Percentiles rank a stretch among this genome's conserved stretches.
These are phyloP conservation scores for Pulveroboletus frians DNA, from an alignment of 768 basidiomycete species.

Conservation along the genomic window DNA sequence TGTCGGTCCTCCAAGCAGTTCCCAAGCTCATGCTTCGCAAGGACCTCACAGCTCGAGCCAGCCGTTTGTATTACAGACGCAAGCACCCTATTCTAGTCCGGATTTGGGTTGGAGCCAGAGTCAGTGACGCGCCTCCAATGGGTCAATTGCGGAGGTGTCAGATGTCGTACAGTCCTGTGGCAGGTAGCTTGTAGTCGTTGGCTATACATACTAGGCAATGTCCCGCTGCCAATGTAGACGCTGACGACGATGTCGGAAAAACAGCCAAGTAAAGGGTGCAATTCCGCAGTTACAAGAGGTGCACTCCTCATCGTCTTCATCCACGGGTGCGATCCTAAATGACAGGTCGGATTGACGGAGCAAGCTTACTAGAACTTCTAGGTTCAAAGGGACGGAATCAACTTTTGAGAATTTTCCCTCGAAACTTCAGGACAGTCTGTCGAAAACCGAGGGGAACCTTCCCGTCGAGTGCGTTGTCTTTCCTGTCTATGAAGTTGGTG, in stretches of 20 bases:
- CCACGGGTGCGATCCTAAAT: slow-evolving; percentile 53
- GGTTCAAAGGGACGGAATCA: slow-evolving; percentile 58
- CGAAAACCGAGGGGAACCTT: slow-evolving; percentile 53
- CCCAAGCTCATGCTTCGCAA: slow-evolving; percentile 5
- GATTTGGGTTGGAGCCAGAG: slow-evolving; percentile 25
- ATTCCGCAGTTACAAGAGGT: slow-evolving; percentile 29
- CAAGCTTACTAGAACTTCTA: slow-evolving; percentile 15
- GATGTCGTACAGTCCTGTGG: not conserved
- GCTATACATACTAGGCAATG: slow-evolving; percentile 7
- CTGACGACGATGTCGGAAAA: slow-evolving; percentile 2
- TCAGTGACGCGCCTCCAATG: slow-evolving; percentile 13
- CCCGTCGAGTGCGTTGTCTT: slow-evolving; percentile 75
- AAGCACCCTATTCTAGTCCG: slow-evolving; percentile 52
- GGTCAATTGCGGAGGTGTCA: not conserved
- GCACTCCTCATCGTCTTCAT: slow-evolving; percentile 68
- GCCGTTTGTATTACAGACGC: slow-evolving; percentile 40
- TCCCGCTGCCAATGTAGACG: slow-evolving; percentile 10
- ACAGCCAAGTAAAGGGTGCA: slow-evolving; percentile 4
- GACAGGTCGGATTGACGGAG: not conserved
- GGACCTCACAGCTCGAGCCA: slow-evolving; percentile 27
- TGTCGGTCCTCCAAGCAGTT: not conserved
- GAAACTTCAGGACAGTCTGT: slow-evolving; percentile 69
- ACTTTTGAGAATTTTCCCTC: slow-evolving; percentile 78
- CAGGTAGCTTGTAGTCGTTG: not conserved
- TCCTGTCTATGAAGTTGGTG: slow-evolving; percentile 77